A percentile compares a stretch with the other conserved stretches of the same genome.
These are phyloP conservation scores for Heimioporus punctisporus DNA, from an alignment of 1,284 basidiomycete genomes.

Conservation along the genomic window DNA sequence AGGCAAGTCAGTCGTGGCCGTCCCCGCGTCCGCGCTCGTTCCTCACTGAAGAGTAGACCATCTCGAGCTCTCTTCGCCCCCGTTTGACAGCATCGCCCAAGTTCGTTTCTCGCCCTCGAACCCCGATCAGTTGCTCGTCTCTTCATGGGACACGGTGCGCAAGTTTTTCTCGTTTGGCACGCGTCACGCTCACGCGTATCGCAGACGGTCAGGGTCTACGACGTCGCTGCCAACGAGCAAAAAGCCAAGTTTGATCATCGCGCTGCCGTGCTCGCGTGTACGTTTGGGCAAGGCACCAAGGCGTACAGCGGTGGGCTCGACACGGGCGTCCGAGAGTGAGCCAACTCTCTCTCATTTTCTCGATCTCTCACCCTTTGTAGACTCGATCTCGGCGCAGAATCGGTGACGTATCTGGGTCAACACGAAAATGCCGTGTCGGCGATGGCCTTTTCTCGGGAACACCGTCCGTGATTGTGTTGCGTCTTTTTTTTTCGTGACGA, in stretches of 20 bases:
- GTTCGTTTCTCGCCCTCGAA: slow-evolving; percentile 82
- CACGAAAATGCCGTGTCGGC: slow-evolving; percentile 69
- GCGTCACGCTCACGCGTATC: too few relatives aligned
- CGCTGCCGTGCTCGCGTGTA: slow-evolving; percentile 70
- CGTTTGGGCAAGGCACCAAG: slow-evolving; percentile 61
- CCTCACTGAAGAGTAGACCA: slow-evolving; percentile 37
- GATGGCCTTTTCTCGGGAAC: slow-evolving; percentile 56
- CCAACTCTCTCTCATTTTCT: neutral
- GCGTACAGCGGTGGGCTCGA: slow-evolving; percentile 80
- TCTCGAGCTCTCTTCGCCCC: slow-evolving; percentile 65
- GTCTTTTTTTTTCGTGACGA: slow-evolving; percentile 16
- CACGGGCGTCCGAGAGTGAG: slow-evolving; percentile 69
- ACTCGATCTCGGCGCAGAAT: slow-evolving; percentile 65
- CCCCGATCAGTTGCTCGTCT: slow-evolving; percentile 76
- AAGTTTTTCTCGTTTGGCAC: too few relatives aligned
- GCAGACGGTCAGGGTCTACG: slow-evolving; percentile 79
- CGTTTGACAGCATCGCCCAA: slow-evolving; percentile 84
- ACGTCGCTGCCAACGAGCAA: slow-evolving; percentile 62
- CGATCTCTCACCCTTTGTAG: slow-evolving; percentile 24
- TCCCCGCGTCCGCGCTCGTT: neutral
- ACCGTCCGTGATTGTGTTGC: slow-evolving; percentile 38
- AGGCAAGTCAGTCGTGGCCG: slow-evolving; percentile 10
- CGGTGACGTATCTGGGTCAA: slow-evolving; percentile 62
- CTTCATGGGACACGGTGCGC: slow-evolving; percentile 86
- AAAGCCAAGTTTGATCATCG: slow-evolving; percentile 79